These are phyloP conservation scores for Nothophoma quercina DNA, from an alignment of 2,329 filamentous ascomycete genomes.

Conservation along the genomic window DNA sequence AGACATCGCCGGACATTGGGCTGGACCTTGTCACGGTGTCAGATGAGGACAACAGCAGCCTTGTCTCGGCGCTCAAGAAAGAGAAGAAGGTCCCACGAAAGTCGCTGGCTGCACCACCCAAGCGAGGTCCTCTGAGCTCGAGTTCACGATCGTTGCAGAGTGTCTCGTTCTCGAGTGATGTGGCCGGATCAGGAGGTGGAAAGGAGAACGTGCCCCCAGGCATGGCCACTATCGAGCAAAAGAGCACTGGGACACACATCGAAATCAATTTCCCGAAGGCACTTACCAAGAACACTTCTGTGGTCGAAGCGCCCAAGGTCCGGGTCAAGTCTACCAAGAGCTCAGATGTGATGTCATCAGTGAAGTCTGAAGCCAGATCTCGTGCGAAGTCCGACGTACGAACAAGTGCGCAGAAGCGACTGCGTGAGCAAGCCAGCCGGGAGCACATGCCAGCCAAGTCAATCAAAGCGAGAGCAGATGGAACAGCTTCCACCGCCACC, in stretches of 20 bases:
- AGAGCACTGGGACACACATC: constrained; percentile 37
- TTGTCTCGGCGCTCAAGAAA: constrained; percentile 42
- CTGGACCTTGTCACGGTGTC: constrained; percentile 49
- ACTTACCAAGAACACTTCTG: constrained; percentile 30
- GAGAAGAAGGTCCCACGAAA: constrained; percentile 47
- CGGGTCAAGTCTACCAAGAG: constrained; percentile 23
- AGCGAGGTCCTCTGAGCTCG: constrained; percentile 59
- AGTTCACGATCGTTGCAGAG: constrained; percentile 51
- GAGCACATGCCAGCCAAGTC: constrained; percentile 47
- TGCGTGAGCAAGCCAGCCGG: constrained; percentile 40
- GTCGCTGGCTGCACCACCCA: constrained; percentile 56
- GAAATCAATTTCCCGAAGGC: constrained; percentile 43
- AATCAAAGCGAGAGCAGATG: constrained; percentile 39
- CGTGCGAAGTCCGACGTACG: constrained; percentile 29
- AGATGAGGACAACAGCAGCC: constrained; percentile 46
- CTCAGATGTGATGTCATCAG: constrained; percentile 25
- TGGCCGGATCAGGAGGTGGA: constrained; percentile 63
- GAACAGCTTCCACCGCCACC: constrained; percentile 37
- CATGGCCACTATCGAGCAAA: constrained; percentile 36
- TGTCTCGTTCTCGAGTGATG: constrained; percentile 52
- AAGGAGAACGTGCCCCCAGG: constrained; percentile 70
- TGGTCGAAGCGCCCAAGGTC: constrained; percentile 27
- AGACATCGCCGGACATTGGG: constrained; percentile 48
- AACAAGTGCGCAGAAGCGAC: constrained; percentile 42
- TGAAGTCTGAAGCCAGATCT: constrained; percentile 12